Conservation (phyloP, 202 grass and related monocot species). For the Setaria italica region DNA sequence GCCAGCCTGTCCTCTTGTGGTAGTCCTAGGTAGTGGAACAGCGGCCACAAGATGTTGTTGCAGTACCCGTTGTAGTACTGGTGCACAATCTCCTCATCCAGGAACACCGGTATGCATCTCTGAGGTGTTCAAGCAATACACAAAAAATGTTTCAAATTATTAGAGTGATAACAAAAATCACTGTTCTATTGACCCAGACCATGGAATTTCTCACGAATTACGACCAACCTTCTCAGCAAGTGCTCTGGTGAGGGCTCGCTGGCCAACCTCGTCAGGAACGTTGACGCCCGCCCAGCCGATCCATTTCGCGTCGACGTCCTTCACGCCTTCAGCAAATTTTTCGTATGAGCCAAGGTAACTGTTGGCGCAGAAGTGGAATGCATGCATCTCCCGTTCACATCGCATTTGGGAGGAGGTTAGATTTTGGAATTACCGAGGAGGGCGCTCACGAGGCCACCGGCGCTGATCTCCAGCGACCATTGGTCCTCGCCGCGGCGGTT, state of each 20-base stretch:
- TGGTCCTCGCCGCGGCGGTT: conserved; percentile 86
- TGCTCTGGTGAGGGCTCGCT: conserved; percentile 78
- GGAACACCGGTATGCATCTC: conserved; percentile 98
- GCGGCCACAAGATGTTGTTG: conserved; percentile 98
- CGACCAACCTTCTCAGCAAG: conserved; percentile 88
- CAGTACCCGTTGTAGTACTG: conserved; percentile 99
- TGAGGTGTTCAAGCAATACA: conserved; percentile 53
- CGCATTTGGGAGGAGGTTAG: conserved; percentile 34
- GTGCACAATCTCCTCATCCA: conserved; percentile 98
- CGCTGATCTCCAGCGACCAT: conserved; percentile 97
- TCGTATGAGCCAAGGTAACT: not conserved
- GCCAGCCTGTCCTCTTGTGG: conserved; percentile 98
- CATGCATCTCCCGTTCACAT: conserved; percentile 36
- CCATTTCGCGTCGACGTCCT: conserved; percentile 98
- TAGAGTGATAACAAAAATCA: conserved; percentile 9
- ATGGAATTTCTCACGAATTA: conserved; percentile 22
- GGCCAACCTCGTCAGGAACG: conserved; percentile 90
- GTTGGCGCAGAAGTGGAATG: conserved; percentile 27
- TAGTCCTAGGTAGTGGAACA: conserved; percentile 96
- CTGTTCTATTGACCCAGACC: conserved; percentile 57
- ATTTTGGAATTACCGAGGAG: conserved; percentile 71
- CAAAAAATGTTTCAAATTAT: conserved; percentile 40
- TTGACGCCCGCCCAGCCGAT: conserved; percentile 99
- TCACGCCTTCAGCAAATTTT: conserved; percentile 62
- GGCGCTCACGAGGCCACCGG: conserved; percentile 92